A percentile compares a stretch with the other conserved stretches of the same genome.
These are phyloP conservation scores for Cryptosporidium meleagridis DNA, from an alignment of 169 alveolate species.

Conservation along the genomic window DNA sequence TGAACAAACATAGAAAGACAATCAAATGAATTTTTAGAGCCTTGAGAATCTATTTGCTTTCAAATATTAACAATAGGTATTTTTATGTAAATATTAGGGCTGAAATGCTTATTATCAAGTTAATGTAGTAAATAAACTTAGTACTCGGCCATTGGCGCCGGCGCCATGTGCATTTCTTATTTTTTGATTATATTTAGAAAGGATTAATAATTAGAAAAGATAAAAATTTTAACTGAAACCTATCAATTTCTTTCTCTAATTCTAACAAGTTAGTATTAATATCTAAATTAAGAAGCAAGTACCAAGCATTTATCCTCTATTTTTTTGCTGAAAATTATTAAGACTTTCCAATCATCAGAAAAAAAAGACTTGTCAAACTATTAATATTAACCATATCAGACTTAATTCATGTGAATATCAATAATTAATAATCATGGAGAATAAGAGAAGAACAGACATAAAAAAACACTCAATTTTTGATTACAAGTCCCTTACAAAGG, in stretches of 20 bases:
- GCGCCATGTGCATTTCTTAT: constrained; percentile 1
- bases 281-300: too few species aligned
- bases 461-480: constrained; percentile 51
- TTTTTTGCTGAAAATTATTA: too few species aligned
- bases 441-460: constrained; percentile 28
- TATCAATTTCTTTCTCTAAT: background rate
- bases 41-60: background rate
- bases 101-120: background rate
- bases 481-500: constrained; percentile 5
- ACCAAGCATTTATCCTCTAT: too few species aligned
- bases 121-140: background rate
- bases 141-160: background rate
- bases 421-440: background rate
- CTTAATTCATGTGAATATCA: background rate
- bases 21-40: background rate
- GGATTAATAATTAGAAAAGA: background rate
- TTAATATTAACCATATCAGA: background rate
- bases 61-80: background rate
- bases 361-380: background rate
- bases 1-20: background rate
- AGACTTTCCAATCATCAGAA: too few species aligned
- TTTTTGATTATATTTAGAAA: background rate
- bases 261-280: background rate
- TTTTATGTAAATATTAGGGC: background rate
- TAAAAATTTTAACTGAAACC: too few species aligned